A percentile compares a stretch with the other conserved stretches of the same genome.
Evolutionary conservation across 179 eudicot species (phyloP).

Genomic region (Spergularia azorica): DNA sequence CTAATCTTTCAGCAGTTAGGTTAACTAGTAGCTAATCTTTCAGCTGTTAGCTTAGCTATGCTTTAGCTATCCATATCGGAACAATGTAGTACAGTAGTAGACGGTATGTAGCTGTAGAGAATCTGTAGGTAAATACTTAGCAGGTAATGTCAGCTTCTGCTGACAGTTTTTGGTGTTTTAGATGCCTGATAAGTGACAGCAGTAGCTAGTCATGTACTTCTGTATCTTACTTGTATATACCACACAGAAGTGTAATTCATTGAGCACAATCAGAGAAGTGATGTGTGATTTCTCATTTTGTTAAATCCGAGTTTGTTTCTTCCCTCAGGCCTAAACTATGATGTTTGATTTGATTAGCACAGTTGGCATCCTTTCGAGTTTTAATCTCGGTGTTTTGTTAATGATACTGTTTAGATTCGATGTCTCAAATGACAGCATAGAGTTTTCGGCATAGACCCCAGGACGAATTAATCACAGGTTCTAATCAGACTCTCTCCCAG

Average conservation of each 20-base stretch:
- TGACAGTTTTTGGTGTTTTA: slow-evolving; percentile 7
- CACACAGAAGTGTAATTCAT: not conserved
- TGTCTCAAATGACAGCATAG: too few species aligned
- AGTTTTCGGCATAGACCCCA: too few species aligned
- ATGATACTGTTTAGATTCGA: too few species aligned
- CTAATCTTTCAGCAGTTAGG: not conserved
- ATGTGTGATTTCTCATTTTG: too few species aligned
- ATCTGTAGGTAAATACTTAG: slow-evolving; percentile 5
- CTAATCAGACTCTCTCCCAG: too few species aligned
- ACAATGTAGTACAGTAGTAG: not conserved
- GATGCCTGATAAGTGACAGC: not conserved
- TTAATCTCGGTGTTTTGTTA: not conserved
- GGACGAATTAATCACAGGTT: too few species aligned
- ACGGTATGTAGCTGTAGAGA: not conserved
- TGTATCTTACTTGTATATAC: not conserved
- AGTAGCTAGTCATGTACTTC: not conserved
- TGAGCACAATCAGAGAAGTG: too few species aligned
- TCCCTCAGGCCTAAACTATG: not conserved
- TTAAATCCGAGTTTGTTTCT: not conserved
- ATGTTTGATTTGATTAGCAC: not conserved
- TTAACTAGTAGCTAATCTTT: not conserved
- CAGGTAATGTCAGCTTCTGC: slow-evolving; percentile 15
- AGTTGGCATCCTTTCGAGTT: not conserved
- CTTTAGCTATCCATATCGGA: slow-evolving; percentile 12
- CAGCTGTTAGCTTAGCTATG: slow-evolving; percentile 12